Evolutionary conservation across 192 early-diverging fungal species (phyloP).

Genomic region (Piromyces sp.): DNA sequence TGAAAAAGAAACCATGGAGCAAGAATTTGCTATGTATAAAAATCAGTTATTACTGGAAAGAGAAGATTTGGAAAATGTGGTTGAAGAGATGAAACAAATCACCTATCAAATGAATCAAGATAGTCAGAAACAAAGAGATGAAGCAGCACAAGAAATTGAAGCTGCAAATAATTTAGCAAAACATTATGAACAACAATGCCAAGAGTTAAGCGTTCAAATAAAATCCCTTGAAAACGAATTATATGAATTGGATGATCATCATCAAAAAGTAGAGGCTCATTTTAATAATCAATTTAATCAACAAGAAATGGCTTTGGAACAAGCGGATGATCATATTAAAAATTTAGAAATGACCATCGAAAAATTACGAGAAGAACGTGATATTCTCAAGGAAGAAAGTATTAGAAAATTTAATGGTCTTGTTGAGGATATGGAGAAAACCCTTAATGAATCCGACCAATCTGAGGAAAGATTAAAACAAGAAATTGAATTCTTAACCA

Average conservation of each 20-base stretch:
- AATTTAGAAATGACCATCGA: not conserved
- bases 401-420: not conserved
- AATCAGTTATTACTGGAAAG: not conserved
- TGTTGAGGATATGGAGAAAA: not conserved
- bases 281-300: not conserved
- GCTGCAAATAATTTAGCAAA: not conserved
- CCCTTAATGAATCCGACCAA: not conserved
- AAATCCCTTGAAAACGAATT: not conserved
- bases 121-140: not conserved
- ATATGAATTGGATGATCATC: not conserved
- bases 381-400: not conserved
- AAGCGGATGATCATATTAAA: not conserved
- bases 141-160: not conserved
- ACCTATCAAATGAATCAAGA: not conserved
- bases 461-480: not conserved
- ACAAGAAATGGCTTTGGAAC: not conserved
- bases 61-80: not conserved
- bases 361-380: not conserved
- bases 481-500: not conserved
- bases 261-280: not conserved
- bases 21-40: not conserved
- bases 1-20: not conserved
- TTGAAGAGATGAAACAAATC: not conserved
- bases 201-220: not conserved
- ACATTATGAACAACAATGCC: not conserved